Evolutionary conservation across 2,329 filamentous ascomycete genomes (phyloP), one percentile per base, ranked within the genome.

Genomic region (Fusarium falciforme): DNA sequence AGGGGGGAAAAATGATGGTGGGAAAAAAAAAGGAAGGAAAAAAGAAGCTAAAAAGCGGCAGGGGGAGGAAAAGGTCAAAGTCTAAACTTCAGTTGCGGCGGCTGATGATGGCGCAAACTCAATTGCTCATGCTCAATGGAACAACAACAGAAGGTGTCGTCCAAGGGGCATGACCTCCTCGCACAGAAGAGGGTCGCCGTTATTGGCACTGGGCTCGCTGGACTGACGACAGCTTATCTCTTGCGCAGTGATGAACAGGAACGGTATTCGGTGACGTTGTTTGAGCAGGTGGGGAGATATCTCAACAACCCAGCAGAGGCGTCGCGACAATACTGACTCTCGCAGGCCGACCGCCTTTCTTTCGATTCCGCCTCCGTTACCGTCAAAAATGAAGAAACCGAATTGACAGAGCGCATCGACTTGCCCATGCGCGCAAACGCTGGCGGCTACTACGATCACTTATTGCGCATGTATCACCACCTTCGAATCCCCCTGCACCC

Each of bases 381-480:
- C 1, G 67, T 85, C 44, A 74, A 75, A 12, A 79, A 84, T 61
- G 76, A 77, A 8, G 70, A 62, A 10, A 80, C 79, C 8, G 79
- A 78, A 47, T 17, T 63, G 2, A 70, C 72, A 9, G 84, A 85
- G 69, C 79, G 82, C 11, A 76, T 85, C 36, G 83, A 85, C 61
- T 64, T 85, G 6, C 84, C 84, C 6, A 83, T 83, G 79, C 82
- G 84, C 29, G 81, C 81, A 5, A 79, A 77, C 63, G 80, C 81
- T 1, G 80, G 77, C 9, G 82, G 84, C 22, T 91, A 88, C 78
- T 91, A 91, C 75, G 77, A 80, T 55, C 89, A 90, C 69, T 80
- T 91, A 58, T 85, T 84, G 70, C 82, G 83, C 29, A 88, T 92
- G 86, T 91, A 91, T 78, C 82, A 87, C 29, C 82, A 89, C 71